These are phyloP conservation scores for Priceomyces castillae DNA, from an alignment of 805 yeast genomes.

Conservation along the genomic window DNA sequence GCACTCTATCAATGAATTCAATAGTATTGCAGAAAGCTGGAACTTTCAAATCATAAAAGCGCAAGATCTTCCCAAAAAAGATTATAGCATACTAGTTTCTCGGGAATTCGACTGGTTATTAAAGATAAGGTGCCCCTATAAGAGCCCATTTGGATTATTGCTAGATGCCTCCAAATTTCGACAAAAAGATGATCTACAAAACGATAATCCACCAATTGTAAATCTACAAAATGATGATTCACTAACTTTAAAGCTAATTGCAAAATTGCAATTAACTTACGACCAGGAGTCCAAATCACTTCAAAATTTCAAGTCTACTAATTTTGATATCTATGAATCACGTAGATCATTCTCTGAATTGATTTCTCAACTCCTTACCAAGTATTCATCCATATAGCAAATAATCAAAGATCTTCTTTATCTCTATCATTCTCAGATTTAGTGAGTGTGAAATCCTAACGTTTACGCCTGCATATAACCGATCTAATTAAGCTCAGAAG, in stretches of 20 bases:
- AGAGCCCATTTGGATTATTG: constrained; percentile 7
- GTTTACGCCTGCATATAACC: too few relatives aligned
- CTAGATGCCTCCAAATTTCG: constrained; percentile 2
- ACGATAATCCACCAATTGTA: too few relatives aligned
- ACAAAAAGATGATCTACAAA: too few relatives aligned
- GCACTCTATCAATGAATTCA: constrained; percentile 9
- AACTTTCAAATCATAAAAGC: background rate
- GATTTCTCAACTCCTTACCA: too few relatives aligned
- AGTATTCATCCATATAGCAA: too few relatives aligned
- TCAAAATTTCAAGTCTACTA: background rate
- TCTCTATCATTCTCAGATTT: too few relatives aligned
- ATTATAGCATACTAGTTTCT: background rate
- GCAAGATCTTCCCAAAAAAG: background rate
- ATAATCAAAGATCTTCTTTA: too few relatives aligned
- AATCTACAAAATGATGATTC: too few relatives aligned
- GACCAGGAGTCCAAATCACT: background rate
- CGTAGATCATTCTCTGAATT: background rate
- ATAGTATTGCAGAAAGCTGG: background rate
- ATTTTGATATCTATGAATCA: background rate
- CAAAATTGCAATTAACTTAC: background rate
- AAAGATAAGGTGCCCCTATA: constrained; percentile 5
- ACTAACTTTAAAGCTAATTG: background rate
- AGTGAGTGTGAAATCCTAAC: too few relatives aligned
- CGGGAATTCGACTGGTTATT: constrained; percentile 9
- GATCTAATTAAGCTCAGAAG: too few relatives aligned